Percentiles rank a stretch among this genome's conserved stretches.
Evolutionary conservation across 2,329 filamentous ascomycete genomes (phyloP).

Genomic region (Cucurbitaria berberidis): DNA sequence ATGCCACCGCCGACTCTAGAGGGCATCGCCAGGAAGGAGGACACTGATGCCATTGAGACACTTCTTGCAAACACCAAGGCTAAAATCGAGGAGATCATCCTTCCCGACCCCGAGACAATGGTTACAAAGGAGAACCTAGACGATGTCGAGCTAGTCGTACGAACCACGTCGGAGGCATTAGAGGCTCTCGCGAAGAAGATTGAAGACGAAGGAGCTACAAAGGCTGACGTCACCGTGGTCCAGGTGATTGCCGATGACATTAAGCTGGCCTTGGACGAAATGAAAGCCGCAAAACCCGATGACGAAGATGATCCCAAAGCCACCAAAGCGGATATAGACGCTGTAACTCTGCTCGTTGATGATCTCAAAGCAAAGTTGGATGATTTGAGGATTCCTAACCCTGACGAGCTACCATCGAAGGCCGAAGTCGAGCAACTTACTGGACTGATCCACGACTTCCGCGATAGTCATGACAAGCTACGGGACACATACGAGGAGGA

Average conservation of each 20-base stretch:
- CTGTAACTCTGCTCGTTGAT: conserved; percentile 79
- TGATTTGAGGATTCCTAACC: conserved; percentile 72
- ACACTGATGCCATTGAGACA: conserved; percentile 89
- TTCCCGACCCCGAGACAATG: conserved; percentile 70
- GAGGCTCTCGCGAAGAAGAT: conserved; percentile 69
- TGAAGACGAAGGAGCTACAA: conserved; percentile 71
- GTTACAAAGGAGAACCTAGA: conserved; percentile 68
- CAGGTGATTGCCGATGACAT: conserved; percentile 82
- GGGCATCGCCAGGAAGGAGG: conserved; percentile 74
- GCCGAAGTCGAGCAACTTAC: conserved; percentile 73
- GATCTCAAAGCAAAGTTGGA: conserved; percentile 83
- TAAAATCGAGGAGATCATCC: conserved; percentile 78
- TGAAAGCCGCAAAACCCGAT: conserved; percentile 56
- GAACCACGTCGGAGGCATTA: conserved; percentile 77
- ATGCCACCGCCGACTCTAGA: conserved; percentile 41
- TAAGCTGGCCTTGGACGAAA: conserved; percentile 75
- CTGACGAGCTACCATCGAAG: conserved; percentile 74
- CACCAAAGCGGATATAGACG: conserved; percentile 80
- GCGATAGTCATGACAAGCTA: conserved; percentile 68
- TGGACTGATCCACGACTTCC: conserved; percentile 58
- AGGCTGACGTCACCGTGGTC: conserved; percentile 77
- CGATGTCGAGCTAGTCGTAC: conserved; percentile 69
- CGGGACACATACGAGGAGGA: conserved; percentile 76
- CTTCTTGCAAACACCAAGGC: conserved; percentile 88
- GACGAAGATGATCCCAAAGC: conserved; percentile 65